Conservation (phyloP, 345 rosid genomes). For the Eucalyptus tenuipes region DNA sequence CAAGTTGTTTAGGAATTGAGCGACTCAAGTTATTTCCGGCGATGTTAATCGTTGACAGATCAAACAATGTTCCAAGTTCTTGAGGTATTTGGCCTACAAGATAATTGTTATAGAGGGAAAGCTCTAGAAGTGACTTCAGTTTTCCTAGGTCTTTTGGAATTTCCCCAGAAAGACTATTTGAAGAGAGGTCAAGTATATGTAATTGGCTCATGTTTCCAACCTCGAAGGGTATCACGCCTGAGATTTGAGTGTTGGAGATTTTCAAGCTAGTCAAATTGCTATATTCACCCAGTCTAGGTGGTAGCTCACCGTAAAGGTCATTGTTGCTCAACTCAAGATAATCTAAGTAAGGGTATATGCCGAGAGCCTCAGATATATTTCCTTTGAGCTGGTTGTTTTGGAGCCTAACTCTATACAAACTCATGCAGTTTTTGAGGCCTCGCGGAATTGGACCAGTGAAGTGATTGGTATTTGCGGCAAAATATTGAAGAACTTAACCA, state of each 20-base stretch:
- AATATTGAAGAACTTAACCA: neutral
- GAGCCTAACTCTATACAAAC: neutral
- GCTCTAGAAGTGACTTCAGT: neutral
- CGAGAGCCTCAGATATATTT: neutral
- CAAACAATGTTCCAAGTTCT: neutral
- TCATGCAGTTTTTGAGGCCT: slow-evolving; percentile 3
- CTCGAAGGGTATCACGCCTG: neutral
- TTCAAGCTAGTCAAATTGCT: neutral
- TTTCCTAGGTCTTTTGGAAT: slow-evolving; percentile 1
- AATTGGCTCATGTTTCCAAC: neutral
- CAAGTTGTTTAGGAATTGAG: neutral
- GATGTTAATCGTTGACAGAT: neutral
- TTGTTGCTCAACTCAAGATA: neutral
- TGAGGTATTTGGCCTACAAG: neutral
- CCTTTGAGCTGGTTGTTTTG: neutral
- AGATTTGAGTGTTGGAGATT: neutral
- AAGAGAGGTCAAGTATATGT: neutral
- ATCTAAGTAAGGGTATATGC: neutral
- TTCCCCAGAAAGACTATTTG: neutral
- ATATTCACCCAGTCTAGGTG: neutral
- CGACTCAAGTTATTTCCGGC: slow-evolving; percentile 4
- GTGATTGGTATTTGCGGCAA: neutral
- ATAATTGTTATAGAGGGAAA: neutral
- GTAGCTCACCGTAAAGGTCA: neutral
- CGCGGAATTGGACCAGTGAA: slow-evolving; percentile 1